These are phyloP conservation scores for Diplodia intermedia DNA, from an alignment of 2,329 filamentous ascomycete species.

Conservation along the genomic window DNA sequence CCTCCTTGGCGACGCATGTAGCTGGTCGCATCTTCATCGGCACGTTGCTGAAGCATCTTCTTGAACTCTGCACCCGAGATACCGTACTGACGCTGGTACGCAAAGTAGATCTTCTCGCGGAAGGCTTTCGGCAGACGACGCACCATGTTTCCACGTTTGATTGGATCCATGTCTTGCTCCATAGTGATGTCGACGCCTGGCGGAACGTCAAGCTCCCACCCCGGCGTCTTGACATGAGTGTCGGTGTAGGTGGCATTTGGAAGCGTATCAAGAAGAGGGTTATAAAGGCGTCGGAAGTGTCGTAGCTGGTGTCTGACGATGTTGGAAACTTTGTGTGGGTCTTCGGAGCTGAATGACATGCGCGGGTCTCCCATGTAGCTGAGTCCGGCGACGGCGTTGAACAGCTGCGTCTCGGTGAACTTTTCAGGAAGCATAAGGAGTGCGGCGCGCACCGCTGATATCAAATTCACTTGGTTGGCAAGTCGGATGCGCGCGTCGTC, in stretches of 20 bases:
- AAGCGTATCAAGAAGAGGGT: conserved; percentile 84
- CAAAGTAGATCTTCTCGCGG: conserved; percentile 88
- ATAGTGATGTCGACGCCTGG: conserved; percentile 68
- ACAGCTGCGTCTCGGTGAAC: conserved; percentile 88
- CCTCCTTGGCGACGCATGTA: conserved; percentile 80
- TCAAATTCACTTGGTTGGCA: conserved; percentile 93
- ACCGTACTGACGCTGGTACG: conserved; percentile 88
- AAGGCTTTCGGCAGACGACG: conserved; percentile 86
- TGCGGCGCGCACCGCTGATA: conserved; percentile 88
- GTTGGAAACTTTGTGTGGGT: conserved; percentile 90
- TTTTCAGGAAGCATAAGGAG: conserved; percentile 81
- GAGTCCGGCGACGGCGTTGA: conserved; percentile 87
- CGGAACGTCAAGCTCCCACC: conserved; percentile 67
- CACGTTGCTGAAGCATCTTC: conserved; percentile 78
- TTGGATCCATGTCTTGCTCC: conserved; percentile 89
- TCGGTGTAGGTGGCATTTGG: conserved; percentile 86
- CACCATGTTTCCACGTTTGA: conserved; percentile 94
- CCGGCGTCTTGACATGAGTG: conserved; percentile 61
- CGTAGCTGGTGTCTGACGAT: conserved; percentile 91
- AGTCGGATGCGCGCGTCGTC: conserved; percentile 92
- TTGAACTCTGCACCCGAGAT: conserved; percentile 86
- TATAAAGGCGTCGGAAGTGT: conserved; percentile 91
- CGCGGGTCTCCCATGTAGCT: conserved; percentile 97
- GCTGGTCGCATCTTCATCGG: conserved; percentile 68
- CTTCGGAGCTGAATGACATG: conserved; percentile 74